Evolutionary conservation across 257 asterid genomes (phyloP).

Genomic region (Capsicum chinense): DNA sequence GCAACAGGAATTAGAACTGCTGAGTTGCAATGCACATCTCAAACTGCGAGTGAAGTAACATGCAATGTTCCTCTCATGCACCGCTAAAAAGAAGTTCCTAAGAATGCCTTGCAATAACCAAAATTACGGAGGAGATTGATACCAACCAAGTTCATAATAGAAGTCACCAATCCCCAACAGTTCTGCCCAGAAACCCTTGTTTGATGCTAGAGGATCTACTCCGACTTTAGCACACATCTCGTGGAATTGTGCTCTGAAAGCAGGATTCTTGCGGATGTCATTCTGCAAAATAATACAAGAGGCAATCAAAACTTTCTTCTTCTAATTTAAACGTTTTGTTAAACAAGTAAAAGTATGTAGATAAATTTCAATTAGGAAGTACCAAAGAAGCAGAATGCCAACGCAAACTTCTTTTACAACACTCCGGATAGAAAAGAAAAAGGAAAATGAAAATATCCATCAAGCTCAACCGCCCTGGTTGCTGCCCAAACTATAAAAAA

Average conservation of each 20-base stretch:
- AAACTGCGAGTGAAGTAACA: background rate
- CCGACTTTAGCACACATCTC: slow-evolving; percentile 99
- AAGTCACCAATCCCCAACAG: slow-evolving; percentile 94
- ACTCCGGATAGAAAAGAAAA: slow-evolving; percentile 2
- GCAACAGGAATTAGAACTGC: background rate
- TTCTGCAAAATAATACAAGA: slow-evolving; percentile 56
- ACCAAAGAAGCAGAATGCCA: background rate
- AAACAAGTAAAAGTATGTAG: background rate
- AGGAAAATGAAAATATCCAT: background rate
- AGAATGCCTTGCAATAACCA: background rate
- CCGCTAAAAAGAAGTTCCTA: background rate
- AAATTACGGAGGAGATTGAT: slow-evolving; percentile 31
- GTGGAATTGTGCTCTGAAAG: slow-evolving; percentile 92
- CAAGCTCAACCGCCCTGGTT: background rate
- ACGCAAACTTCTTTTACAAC: background rate
- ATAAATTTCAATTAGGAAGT: background rate
- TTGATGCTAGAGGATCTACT: slow-evolving; percentile 98
- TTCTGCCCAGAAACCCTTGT: slow-evolving; percentile 99
- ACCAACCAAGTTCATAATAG: slow-evolving; percentile 96
- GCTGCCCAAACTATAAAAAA: background rate
- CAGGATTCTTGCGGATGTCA: slow-evolving; percentile 95
- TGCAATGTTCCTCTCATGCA: slow-evolving; percentile 18
- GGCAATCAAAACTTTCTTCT: background rate
- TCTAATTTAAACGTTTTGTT: background rate
- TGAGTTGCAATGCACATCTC: background rate